These are phyloP conservation scores for Podila epicladia DNA, from an alignment of 192 early-diverging fungal species.

Conservation along the genomic window DNA sequence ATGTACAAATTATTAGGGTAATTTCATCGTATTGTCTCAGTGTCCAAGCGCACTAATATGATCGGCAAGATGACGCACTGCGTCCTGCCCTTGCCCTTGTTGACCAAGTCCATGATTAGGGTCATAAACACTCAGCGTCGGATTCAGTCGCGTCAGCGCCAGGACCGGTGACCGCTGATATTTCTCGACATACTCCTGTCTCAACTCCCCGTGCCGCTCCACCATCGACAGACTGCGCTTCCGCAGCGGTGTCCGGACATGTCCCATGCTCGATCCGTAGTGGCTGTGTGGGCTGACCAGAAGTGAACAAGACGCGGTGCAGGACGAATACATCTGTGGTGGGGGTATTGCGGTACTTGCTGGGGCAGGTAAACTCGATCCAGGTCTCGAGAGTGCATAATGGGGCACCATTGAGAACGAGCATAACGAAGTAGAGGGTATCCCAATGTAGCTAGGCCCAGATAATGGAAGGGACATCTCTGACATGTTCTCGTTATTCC, in stretches of 20 bases:
- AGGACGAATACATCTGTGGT: constrained; percentile 1
- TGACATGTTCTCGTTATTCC: not conserved
- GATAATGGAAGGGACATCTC: not conserved
- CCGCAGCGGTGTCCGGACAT: not conserved
- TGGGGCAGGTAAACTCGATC: not conserved
- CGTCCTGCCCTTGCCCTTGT: not conserved
- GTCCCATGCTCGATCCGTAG: not conserved
- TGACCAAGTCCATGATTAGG: not conserved
- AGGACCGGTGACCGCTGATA: constrained; percentile 5
- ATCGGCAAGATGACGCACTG: too few relatives aligned
- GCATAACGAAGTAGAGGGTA: not conserved
- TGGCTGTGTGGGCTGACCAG: constrained; percentile 19
- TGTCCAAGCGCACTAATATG: too few relatives aligned
- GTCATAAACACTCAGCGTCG: constrained; percentile 24
- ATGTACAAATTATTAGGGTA: too few relatives aligned
- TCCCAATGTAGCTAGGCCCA: not conserved
- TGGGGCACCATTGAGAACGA: too few relatives aligned
- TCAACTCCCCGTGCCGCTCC: not conserved
- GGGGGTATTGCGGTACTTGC: not conserved
- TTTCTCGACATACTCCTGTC: not conserved
- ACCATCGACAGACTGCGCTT: constrained; percentile 25
- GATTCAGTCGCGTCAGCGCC: constrained; percentile 31
- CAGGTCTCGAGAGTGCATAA: too few relatives aligned
- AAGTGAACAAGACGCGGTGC: constrained; percentile 23
- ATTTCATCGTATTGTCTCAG: too few relatives aligned